phyloP scores from a whole-genome alignment of 768 basidiomycete genomes.

The Clavulina sp. region DNA sequence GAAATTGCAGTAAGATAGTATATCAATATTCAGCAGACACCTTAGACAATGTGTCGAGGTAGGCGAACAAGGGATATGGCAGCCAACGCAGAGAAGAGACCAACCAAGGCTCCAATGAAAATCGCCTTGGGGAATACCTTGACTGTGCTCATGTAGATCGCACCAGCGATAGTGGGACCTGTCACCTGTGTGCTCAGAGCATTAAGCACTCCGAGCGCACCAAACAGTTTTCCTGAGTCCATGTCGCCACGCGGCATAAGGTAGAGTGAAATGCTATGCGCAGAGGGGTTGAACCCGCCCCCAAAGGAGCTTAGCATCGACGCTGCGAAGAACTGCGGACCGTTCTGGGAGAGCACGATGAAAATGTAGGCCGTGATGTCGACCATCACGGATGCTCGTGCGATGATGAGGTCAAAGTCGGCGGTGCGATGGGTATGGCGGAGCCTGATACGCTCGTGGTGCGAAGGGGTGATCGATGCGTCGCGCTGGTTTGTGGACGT shows the following conservation, averaged over 20 bases:
- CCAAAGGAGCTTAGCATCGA: constrained; percentile 1
- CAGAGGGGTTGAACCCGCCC: constrained; percentile 3
- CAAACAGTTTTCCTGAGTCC: constrained; percentile 9
- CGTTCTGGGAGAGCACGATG: background rate
- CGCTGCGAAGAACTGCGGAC: background rate
- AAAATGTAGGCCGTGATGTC: background rate
- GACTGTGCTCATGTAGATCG: constrained; percentile 7
- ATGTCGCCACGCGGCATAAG: constrained; percentile 6
- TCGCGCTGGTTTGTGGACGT: background rate
- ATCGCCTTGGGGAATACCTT: constrained; percentile 5
- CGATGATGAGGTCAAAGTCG: constrained; percentile 6
- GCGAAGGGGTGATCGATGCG: background rate
- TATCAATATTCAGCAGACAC: too few species aligned
- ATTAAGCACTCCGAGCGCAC: constrained; percentile 6
- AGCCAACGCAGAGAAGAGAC: too few species aligned
- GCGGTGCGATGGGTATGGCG: constrained; percentile 1
- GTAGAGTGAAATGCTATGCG: constrained; percentile 4
- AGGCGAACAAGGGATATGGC: background rate
- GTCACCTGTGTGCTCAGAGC: background rate
- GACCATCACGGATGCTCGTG: constrained; percentile 2
- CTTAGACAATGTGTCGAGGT: background rate
- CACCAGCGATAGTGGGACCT: constrained; percentile 4
- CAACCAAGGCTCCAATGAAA: background rate
- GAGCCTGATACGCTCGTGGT: background rate
- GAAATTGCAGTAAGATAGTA: too few species aligned